Conservation (phyloP, 148 eudicot species). For the Amaranthus cruentus region DNA sequence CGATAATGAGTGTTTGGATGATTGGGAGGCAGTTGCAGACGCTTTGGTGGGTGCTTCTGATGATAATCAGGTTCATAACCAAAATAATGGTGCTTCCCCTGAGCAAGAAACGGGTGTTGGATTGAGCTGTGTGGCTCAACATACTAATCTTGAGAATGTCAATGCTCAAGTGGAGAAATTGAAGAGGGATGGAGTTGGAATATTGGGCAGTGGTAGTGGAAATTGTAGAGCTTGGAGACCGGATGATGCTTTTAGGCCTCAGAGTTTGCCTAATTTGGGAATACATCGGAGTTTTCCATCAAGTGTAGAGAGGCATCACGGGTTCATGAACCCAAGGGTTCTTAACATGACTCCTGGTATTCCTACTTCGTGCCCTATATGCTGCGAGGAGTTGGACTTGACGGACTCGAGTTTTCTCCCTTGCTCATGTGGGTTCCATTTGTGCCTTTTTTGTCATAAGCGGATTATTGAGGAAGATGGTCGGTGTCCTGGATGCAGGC, state of each 20-base stretch:
- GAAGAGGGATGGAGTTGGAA: constrained; percentile 29
- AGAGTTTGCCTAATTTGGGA: constrained; percentile 66
- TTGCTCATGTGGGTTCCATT: constrained; percentile 79
- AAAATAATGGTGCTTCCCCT: constrained; percentile 15
- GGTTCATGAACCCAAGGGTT: constrained; percentile 44
- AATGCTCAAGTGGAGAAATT: constrained; percentile 20
- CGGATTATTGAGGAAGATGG: constrained; percentile 82
- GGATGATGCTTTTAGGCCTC: constrained; percentile 85
- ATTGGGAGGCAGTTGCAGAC: constrained; percentile 94
- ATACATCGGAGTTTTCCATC: constrained; percentile 72
- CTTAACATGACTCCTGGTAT: constrained; percentile 30
- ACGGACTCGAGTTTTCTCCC: constrained; percentile 88
- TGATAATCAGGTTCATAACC: constrained; percentile 34
- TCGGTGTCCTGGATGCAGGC: constrained; percentile 97
- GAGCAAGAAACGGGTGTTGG: constrained; percentile 18
- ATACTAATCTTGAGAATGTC: constrained; percentile 1
- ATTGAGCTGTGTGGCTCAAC: constrained; percentile 15
- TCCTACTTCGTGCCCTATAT: constrained; percentile 72
- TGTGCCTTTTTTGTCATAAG: constrained; percentile 97
- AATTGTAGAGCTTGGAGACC: constrained; percentile 65
- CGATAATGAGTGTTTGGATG: constrained; percentile 79
- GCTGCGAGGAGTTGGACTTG: constrained; percentile 82
- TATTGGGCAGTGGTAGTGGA: constrained; percentile 24
- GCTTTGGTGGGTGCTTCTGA: constrained; percentile 51
- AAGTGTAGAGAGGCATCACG: constrained; percentile 39